Percentiles rank a stretch among this genome's conserved stretches.
phyloP scores from a whole-genome alignment of 2,329 filamentous ascomycete species.

The Alternaria brassicicola region DNA sequence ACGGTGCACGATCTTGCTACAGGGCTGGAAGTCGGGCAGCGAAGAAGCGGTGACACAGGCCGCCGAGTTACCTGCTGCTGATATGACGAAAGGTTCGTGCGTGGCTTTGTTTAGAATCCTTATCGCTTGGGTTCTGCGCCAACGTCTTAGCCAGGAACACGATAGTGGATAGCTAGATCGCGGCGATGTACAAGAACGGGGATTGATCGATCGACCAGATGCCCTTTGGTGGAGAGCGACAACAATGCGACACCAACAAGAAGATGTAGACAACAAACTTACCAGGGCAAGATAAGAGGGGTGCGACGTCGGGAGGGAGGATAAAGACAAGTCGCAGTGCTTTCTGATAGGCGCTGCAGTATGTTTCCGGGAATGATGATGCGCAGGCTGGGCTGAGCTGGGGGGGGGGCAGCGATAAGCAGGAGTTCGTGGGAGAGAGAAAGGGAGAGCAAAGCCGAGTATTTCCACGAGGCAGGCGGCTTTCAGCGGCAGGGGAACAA shows the following conservation, averaged over 20 bases:
- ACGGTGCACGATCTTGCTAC: slow-evolving; percentile 40
- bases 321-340: slow-evolving; percentile 5
- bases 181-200: background rate
- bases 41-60: slow-evolving; percentile 49
- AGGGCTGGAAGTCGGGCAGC: slow-evolving; percentile 30
- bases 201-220: background rate
- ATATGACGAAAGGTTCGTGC: slow-evolving; percentile 44
- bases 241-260: background rate
- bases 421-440: slow-evolving; percentile 12
- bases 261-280: slow-evolving; percentile 24
- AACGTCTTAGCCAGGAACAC: slow-evolving; percentile 45
- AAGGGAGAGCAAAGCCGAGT: slow-evolving; percentile 37
- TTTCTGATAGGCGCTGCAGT: slow-evolving; percentile 9
- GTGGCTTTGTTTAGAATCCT: slow-evolving; percentile 48
- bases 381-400: slow-evolving; percentile 13
- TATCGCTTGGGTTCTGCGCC: slow-evolving; percentile 43
- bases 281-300: slow-evolving; percentile 27
- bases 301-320: slow-evolving; percentile 34
- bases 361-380: slow-evolving; percentile 17
- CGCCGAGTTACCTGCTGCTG: slow-evolving; percentile 33
- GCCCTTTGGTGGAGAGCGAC: background rate
- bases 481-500: slow-evolving; percentile 33
- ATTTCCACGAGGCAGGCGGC: slow-evolving; percentile 39
- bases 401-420: slow-evolving; percentile 1
- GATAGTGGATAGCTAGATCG: slow-evolving; percentile 3